A percentile compares a stretch with the other conserved stretches of the same genome.
Conservation (phyloP, 2,329 filamentous ascomycete genomes). For the Aspergillus brunneoviolaceus region DNA sequence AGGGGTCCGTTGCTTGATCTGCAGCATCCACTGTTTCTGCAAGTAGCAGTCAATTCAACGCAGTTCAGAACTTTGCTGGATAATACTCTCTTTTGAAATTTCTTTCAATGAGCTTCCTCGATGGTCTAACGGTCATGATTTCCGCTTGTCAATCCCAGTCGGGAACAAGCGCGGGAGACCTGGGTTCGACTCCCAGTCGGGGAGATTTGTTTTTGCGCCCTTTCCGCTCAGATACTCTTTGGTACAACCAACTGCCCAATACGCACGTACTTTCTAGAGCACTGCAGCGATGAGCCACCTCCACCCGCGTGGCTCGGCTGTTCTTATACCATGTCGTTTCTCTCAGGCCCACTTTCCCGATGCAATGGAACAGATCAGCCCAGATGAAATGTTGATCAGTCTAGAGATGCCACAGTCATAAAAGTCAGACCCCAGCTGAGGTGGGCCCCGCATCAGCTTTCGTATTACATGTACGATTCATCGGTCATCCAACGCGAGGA, state of each 20-base stretch:
- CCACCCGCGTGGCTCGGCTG: neutral
- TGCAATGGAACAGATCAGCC: neutral
- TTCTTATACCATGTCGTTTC: neutral
- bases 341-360: neutral
- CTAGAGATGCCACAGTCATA: neutral
- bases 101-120: neutral
- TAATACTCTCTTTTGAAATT: neutral
- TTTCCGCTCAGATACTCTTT: neutral
- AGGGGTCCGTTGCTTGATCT: neutral
- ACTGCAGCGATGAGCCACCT: neutral
- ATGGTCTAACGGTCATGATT: conserved; percentile 11
- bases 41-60: too few species aligned
- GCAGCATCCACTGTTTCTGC: neutral
- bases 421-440: neutral
- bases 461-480: neutral
- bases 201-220: conserved; percentile 1
- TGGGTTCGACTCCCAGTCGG: conserved; percentile 10
- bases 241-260: neutral
- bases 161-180: conserved; percentile 10
- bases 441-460: neutral
- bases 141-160: conserved; percentile 8
- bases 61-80: too few species aligned
- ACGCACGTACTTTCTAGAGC: too few species aligned
- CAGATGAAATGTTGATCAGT: neutral
- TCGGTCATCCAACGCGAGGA: neutral